Conservation (phyloP, 306 rosid genomes). For the Cyclanthera cordifolia region DNA sequence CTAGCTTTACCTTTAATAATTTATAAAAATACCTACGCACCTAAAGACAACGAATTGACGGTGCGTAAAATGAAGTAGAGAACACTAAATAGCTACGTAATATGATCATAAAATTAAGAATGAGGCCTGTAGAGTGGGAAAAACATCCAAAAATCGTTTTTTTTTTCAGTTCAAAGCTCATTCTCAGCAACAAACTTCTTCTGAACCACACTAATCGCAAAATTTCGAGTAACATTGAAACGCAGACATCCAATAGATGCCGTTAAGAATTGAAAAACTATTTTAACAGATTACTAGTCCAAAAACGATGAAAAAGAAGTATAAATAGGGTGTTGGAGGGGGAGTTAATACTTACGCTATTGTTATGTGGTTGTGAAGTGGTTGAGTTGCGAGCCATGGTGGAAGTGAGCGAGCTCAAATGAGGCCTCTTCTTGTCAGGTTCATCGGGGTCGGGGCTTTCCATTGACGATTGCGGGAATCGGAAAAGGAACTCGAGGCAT, state of each 20-base stretch:
- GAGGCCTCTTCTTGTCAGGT: slow-evolving; percentile 75
- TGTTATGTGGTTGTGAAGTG: slow-evolving; percentile 33
- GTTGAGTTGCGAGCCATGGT: slow-evolving; percentile 44
- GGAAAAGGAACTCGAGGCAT: slow-evolving; percentile 12
- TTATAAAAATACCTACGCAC: background rate
- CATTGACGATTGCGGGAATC: slow-evolving; percentile 31
- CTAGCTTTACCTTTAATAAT: background rate
- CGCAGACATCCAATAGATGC: background rate
- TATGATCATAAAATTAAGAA: background rate
- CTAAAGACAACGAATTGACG: background rate
- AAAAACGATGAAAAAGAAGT: background rate
- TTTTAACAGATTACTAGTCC: background rate
- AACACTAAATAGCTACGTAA: background rate
- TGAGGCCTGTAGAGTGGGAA: background rate
- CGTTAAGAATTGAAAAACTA: background rate
- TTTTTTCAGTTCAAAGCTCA: slow-evolving; percentile 2
- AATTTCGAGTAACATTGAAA: background rate
- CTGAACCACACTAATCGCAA: background rate
- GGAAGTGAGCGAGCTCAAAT: slow-evolving; percentile 42
- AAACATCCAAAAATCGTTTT: background rate
- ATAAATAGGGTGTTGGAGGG: background rate
- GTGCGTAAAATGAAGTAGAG: background rate
- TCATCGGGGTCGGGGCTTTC: slow-evolving; percentile 52
- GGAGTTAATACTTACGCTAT: slow-evolving; percentile 26
- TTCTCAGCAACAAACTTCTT: background rate